phyloP scores from a whole-genome alignment of 1,284 basidiomycete species.

The Blastosporella zonata region DNA sequence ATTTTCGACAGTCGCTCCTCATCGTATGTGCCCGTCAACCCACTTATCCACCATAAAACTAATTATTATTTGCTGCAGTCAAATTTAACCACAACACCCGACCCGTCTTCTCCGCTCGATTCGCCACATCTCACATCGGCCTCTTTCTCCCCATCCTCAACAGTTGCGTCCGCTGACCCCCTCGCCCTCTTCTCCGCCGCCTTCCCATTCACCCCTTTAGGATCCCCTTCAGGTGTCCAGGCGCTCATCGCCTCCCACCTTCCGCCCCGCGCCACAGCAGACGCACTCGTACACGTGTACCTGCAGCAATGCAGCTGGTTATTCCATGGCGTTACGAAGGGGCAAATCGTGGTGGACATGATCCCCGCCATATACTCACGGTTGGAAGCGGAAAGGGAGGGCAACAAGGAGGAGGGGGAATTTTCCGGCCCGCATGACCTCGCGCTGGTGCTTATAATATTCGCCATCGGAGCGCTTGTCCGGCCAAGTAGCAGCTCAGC shows the following conservation, averaged over 20 bases:
- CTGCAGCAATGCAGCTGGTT: slow-evolving; percentile 59
- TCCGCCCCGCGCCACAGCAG: slow-evolving; percentile 47
- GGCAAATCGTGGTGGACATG: slow-evolving; percentile 55
- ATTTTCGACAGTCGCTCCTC: slow-evolving; percentile 23
- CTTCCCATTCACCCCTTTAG: slow-evolving; percentile 65
- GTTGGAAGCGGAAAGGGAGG: not conserved
- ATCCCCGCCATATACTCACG: slow-evolving; percentile 36
- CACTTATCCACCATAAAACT: not conserved
- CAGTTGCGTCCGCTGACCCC: slow-evolving; percentile 28
- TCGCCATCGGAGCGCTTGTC: slow-evolving; percentile 58
- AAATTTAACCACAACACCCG: slow-evolving; percentile 19
- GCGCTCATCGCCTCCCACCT: slow-evolving; percentile 50
- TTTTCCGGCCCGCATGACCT: slow-evolving; percentile 50
- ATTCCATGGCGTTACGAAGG: slow-evolving; percentile 46
- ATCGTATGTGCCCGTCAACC: slow-evolving; percentile 22
- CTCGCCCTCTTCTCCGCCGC: slow-evolving; percentile 53
- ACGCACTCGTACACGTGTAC: slow-evolving; percentile 47
- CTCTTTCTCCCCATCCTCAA: slow-evolving; percentile 16
- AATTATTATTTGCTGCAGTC: slow-evolving; percentile 20
- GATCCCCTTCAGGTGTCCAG: slow-evolving; percentile 42
- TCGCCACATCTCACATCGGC: not conserved
- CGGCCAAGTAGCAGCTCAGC: slow-evolving; percentile 29
- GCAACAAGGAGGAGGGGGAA: slow-evolving; percentile 24
- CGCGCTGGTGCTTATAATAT: slow-evolving; percentile 59
- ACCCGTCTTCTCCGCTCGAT: not conserved